Evolutionary conservation across 2,329 filamentous ascomycete genomes (phyloP), one percentile per base, ranked within the genome.

Genomic region (Xylaria sp.): DNA sequence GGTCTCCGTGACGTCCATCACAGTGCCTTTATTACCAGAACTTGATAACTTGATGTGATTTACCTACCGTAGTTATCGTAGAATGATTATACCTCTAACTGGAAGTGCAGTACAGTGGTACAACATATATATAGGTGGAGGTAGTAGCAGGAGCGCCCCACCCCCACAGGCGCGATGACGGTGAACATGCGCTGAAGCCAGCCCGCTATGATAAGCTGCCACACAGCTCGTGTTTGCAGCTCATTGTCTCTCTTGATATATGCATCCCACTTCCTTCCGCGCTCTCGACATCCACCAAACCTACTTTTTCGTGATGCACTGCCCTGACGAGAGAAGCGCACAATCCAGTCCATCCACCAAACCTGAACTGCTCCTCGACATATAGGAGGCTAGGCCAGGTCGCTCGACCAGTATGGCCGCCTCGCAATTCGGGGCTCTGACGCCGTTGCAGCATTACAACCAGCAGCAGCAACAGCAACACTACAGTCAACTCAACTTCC

Each of bases 381-480:
- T 28, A 15, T 4, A 26, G 23, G 60, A 60, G 63, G 63, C 46
- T 17, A 46, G 57, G 63, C 60, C 63, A 40, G 64, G 64, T 59
- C 63, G 49, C 40, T 58, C 46, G 57, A 60, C 63, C 44, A 71
- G 10, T 15, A 76, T 76, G 74, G 69, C 73, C 56, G 63, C 71
- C 58, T 68, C 71, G 7, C 74, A 72, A 42, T 75, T 74, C 63
- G 70, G 66, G n/a, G 59, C 65, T 13, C 54, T 76, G 40, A 69
- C 48, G 58, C 71, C 71, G 6, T 60, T 74, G 42, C 71, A 74
- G 53, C 71, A 74, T 57, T 72, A 70, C 51, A 75, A 73, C 40
- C 73, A 73, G n/a, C 58, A 49, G 33, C 58, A 49, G 13, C 46
- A 53, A 10, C 53, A 56, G 3, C 64, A 48, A 15, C 59, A 70